phyloP scores from a whole-genome alignment of 1,139 yeast genomes.

The Suhomyces yuchorum region DNA sequence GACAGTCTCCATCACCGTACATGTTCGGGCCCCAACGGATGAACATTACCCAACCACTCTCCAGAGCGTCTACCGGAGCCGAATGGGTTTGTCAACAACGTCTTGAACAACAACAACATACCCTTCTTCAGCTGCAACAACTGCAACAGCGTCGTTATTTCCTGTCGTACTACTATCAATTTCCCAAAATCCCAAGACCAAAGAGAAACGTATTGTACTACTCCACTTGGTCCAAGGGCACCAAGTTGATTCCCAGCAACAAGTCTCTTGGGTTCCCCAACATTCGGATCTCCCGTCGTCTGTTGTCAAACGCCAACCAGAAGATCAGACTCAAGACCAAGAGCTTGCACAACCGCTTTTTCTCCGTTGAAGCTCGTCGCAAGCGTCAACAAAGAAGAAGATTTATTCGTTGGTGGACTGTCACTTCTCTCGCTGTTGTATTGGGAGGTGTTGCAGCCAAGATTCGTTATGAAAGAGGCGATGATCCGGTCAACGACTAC shows the following conservation, averaged over 20 bases:
- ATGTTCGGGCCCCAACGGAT: conserved; percentile 24
- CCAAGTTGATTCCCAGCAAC: conserved; percentile 21
- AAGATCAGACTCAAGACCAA: conserved; percentile 39
- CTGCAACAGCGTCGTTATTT: conserved; percentile 25
- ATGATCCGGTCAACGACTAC: conserved; percentile 39
- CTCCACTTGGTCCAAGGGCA: conserved; percentile 41
- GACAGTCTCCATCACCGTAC: conserved; percentile 15
- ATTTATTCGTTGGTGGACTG: conserved; percentile 68
- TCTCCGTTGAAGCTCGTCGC: conserved; percentile 47
- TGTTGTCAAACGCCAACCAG: conserved; percentile 43
- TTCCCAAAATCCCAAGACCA: conserved; percentile 67
- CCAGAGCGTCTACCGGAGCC: conserved; percentile 44
- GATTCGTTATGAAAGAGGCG: conserved; percentile 44
- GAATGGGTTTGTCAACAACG: conserved; percentile 25
- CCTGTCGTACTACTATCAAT: conserved; percentile 42
- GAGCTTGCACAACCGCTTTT: conserved; percentile 43
- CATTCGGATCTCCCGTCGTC: conserved; percentile 34
- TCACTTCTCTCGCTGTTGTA: conserved; percentile 64
- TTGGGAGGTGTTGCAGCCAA: conserved; percentile 67
- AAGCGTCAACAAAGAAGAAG: conserved; percentile 49
- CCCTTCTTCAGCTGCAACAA: conserved; percentile 14
- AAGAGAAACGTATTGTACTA: conserved; percentile 60
- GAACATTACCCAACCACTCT: conserved; percentile 48
- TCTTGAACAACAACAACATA: conserved; percentile 21
- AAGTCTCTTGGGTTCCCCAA: conserved; percentile 27